Evolutionary conservation across 768 basidiomycete species (phyloP).

Genomic region (Lactarius deliciosus): DNA sequence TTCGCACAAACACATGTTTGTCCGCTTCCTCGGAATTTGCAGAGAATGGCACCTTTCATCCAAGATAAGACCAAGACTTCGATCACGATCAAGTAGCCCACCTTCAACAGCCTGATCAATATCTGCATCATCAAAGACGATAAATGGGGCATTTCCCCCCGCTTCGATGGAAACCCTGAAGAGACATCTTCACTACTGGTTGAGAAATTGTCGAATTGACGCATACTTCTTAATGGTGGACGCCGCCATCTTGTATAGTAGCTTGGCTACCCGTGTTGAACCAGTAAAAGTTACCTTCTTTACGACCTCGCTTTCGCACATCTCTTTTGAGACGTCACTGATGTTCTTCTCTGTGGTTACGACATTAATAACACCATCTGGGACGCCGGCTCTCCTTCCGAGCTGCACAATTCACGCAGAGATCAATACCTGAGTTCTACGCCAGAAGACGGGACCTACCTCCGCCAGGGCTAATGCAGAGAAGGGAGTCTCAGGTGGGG

Average conservation of each 20-base stretch:
- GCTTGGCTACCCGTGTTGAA: constrained; percentile 77
- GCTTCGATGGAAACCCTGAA: constrained; percentile 73
- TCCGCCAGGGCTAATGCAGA: constrained; percentile 90
- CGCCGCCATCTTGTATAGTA: constrained; percentile 69
- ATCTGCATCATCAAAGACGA: constrained; percentile 96
- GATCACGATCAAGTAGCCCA: constrained; percentile 33
- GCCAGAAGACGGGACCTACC: constrained; percentile 41
- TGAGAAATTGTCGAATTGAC: background rate
- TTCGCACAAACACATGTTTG: constrained; percentile 91
- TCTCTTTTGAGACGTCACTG: constrained; percentile 84
- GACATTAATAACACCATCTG: constrained; percentile 93
- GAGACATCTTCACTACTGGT: background rate
- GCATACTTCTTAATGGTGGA: constrained; percentile 80
- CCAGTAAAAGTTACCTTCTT: constrained; percentile 94
- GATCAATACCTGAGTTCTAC: background rate
- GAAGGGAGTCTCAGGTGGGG: constrained; percentile 93
- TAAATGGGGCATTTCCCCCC: constrained; percentile 94
- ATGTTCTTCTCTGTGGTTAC: constrained; percentile 87
- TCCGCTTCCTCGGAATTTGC: constrained; percentile 79
- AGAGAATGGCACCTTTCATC: constrained; percentile 58
- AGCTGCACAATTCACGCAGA: constrained; percentile 49
- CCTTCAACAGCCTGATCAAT: constrained; percentile 90
- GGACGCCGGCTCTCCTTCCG: constrained; percentile 84
- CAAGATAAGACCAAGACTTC: background rate
- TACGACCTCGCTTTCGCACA: constrained; percentile 85